Evolutionary conservation across 2,329 filamentous ascomycete species (phyloP).

Genomic region (Ramularia endophylla): DNA sequence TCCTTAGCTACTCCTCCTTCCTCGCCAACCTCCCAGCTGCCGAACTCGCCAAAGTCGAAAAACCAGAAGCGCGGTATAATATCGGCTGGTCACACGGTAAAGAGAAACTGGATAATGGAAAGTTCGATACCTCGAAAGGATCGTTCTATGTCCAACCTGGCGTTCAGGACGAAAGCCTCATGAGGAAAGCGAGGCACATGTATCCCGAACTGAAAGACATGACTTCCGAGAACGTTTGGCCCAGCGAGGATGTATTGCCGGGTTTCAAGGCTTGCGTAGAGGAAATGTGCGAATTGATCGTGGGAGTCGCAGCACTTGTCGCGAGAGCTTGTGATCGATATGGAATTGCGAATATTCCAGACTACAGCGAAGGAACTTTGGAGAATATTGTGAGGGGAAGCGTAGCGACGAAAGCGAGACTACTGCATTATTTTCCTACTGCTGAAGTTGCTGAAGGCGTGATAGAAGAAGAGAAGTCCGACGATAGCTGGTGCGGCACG

Average conservation of each 20-base stretch:
- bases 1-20: constrained; percentile 84
- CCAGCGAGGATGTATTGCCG: constrained; percentile 59
- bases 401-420: constrained; percentile 80
- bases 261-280: constrained; percentile 70
- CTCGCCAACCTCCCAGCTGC: constrained; percentile 70
- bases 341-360: constrained; percentile 69
- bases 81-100: constrained; percentile 76
- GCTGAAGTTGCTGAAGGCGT: constrained; percentile 28
- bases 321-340: constrained; percentile 86
- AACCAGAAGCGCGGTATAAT: constrained; percentile 51
- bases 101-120: constrained; percentile 71
- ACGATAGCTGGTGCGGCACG: constrained; percentile 92
- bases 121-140: constrained; percentile 73
- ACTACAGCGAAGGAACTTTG: constrained; percentile 71
- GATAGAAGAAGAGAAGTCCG: constrained; percentile 35
- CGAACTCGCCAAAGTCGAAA: constrained; percentile 61
- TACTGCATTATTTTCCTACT: constrained; percentile 91
- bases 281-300: constrained; percentile 73
- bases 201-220: constrained; percentile 78
- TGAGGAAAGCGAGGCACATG: constrained; percentile 48
- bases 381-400: constrained; percentile 82
- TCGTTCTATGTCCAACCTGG: constrained; percentile 70
- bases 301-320: constrained; percentile 82
- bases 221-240: constrained; percentile 87
- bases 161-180: constrained; percentile 53